Evolutionary conservation across 106 monocot species (phyloP).

Genomic region (Xerophyta viscosa): DNA sequence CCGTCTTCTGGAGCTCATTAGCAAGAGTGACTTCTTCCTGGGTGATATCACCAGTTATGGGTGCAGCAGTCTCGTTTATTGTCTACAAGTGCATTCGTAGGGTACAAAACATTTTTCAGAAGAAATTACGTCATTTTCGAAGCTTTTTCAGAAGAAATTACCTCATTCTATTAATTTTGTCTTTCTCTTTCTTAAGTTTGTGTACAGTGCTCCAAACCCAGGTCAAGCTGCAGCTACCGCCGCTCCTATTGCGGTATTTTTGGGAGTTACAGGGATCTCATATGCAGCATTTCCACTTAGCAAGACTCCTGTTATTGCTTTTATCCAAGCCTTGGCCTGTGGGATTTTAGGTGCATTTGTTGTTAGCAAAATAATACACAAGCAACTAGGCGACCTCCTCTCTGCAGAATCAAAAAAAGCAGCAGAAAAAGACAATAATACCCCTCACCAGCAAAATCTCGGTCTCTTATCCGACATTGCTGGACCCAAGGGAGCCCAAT

Average conservation of each 20-base stretch:
- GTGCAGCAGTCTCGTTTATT: constrained; percentile 81
- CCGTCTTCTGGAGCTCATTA: constrained; percentile 91
- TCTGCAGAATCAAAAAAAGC: constrained; percentile 53
- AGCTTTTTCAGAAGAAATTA: neutral
- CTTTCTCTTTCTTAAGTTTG: constrained; percentile 48
- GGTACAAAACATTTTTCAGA: constrained; percentile 24
- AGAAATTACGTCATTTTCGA: neutral
- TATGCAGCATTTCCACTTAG: constrained; percentile 77
- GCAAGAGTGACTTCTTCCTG: constrained; percentile 86
- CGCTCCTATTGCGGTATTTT: constrained; percentile 78
- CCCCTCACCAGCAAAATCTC: constrained; percentile 17
- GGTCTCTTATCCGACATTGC: constrained; percentile 72
- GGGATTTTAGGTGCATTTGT: constrained; percentile 58
- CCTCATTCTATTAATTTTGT: neutral
- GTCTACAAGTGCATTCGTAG: constrained; percentile 95
- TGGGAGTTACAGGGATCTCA: constrained; percentile 81
- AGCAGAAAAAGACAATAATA: constrained; percentile 2
- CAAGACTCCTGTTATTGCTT: constrained; percentile 43
- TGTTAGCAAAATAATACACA: constrained; percentile 57
- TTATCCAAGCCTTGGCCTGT: constrained; percentile 54
- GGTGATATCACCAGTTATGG: constrained; percentile 95
- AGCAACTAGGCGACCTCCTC: constrained; percentile 78
- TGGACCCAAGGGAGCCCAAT: constrained; percentile 83
- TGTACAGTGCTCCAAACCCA: constrained; percentile 91
- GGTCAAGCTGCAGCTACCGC: constrained; percentile 90